Base-by-base conservation (phyloP, 1,139 yeast species). In the Geotrichum siamense region DNA sequence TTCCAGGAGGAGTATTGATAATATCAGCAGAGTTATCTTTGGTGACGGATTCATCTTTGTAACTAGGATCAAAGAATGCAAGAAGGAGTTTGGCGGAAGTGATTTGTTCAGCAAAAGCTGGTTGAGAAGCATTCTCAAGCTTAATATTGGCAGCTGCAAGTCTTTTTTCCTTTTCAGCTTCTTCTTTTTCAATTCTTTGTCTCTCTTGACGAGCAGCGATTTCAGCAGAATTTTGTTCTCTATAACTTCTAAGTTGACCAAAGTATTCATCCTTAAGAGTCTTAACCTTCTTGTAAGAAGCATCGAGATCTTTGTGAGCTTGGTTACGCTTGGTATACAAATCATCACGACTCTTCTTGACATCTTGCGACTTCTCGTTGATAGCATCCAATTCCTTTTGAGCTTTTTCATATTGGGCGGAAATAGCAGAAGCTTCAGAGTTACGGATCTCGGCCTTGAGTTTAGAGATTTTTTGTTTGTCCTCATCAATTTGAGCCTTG, bases 101-200 rank as follows among this genome's bases (percentile, higher is more conserved):
- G 57, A 85, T 79, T 67, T 86, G 91, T 39, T 68, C 68, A 50
- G 81, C 78, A 69, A 83, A 89, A 31, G 96, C 97, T 36, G 97
- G 96, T 57, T 73, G 71, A 38, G 64, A 59, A 28, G 89, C 82
- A 45, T 87, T 87, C 58, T 83, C 86, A 53, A 91, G 79, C 60
- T 74, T 72, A 52, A 77, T 78, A 51, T 60, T 54, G 23, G 72
- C 71, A 16, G 55, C 63, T 28, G 50, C 57, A 64, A 78, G 72
- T 56, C 65, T 60, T 53, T 57, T 60, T 47, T 61, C 64, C 56
- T 60, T 58, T 47, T 62, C 68, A 17, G 53, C 50, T 21, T 60
- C 65, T 39, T 57, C 63, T 46, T 74, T 74, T 61, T 73, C 79
- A 48, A 74, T 72, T 60, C 74, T 73, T 64, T 78, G 81, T 67